Base-by-base conservation (phyloP, 1,139 yeast genomes). In the Yamadazyma songkhlaensis region DNA sequence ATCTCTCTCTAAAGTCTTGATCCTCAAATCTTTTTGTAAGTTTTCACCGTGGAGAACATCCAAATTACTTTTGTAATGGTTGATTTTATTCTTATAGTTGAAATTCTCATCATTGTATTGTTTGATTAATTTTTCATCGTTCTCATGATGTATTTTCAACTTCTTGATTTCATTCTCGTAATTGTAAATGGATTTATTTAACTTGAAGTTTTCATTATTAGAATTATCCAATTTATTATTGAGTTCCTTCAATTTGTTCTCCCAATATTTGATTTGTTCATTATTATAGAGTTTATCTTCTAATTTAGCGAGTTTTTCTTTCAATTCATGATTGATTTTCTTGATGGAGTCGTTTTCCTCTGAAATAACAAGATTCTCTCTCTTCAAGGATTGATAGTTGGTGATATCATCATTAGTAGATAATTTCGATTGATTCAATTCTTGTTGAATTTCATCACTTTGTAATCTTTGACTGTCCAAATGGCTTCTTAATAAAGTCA, bases 51-150 rank as follows among this genome's bases (percentile, higher is more conserved):
- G 66, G 43, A 67, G 52, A 36, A 64, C 53, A 46, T 63, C 64
- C 47, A 62, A 50, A 26, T 72, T 57, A 31, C 62, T 54, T 42
- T 60, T 60, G 40, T 58, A 62, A 36, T 68, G 67, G 34, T 57
- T 59, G 34, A 64, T 56, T 43, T 74, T 65, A 40, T 72, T 71
- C 38, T 69, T 74, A 46, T 54, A 68, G 37, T 67, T 69, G 51
- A 72, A 72, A 50, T 70, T 72, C 46, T 71, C 77, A 48, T 70
- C 74, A 45, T 71, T 71, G 44, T 69, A 72, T 44, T 61, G 64
- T 51, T 71, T 71, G 34, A 67, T 56, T 33, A 68, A 59, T 36
- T 53, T 59, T 4, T 59, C 43, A 45, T 70, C 74, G 44, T 64
- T 67, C 11, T 59, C 66, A 15, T 57, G 55, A 27, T 67, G 57